Evolutionary conservation across 2,329 filamentous ascomycete genomes (phyloP), one percentile per base, ranked within the genome.

Genomic region (Fusarium succisae): DNA sequence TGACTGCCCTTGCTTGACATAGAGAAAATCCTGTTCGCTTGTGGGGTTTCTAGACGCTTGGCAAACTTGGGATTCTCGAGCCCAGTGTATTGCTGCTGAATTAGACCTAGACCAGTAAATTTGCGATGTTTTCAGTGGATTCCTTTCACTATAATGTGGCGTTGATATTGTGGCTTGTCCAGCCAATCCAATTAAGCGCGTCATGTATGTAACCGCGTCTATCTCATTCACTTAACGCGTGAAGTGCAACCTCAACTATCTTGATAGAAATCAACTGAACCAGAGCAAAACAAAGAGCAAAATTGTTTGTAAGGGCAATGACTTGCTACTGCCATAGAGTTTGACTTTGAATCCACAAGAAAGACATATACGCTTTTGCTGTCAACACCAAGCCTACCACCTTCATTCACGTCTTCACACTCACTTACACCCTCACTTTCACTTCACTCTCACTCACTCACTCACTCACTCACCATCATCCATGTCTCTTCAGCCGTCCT

Each of bases 401-500:
- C 37, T 51, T 26, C 9, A 37, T 56, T 32, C 37, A 57, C 43
- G 32, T 44, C 13, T 37, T 65, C 47, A 43, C 35, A 28, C 48
- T 72, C 72, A 73, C 69, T 72, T 67, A 72, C 62, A 73, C 61
- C 35, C 24, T 51, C 30, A 28, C 35, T 32, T 26, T 26, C 44
- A n/a, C 50, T 30, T n/a, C 35, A 26, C 51, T 24, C 35, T 28
- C 41, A 43, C 48, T 24, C 35, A 17, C n/a, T 45, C n/a, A 17
- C n/a, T 45, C n/a, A 17, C 43, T 26, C 43, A 28, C 18, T 22
- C 45, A 50, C 38, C 32, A 39, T 35, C 58, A 60, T 35, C 44
- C 41, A 69, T 74, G 73, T 59, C 74, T 66, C 45, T 63, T 58
- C 51, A 45, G 53, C 60, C 70, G 51, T 63, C 72, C 70, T 75